A percentile compares a stretch with the other conserved stretches of the same genome.
Conservation (phyloP, 805 yeast species). For the Metschnikowia koreensis region DNA sequence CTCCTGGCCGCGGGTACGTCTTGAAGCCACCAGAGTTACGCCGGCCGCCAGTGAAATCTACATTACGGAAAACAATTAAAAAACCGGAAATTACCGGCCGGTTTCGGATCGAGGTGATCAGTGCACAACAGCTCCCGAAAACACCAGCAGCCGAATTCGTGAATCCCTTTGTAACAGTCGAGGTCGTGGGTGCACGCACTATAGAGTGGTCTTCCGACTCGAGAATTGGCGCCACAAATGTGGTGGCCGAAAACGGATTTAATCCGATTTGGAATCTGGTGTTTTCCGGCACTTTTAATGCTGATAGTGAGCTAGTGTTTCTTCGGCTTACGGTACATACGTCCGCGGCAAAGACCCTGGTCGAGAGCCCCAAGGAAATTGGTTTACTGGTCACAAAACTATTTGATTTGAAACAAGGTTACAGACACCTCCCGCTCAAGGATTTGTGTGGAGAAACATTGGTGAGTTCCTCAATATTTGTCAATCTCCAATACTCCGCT, state of each 20-base stretch:
- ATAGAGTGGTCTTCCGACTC: conserved; percentile 23
- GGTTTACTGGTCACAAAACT: conserved; percentile 66
- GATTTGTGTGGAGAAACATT: conserved; percentile 79
- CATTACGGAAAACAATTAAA: conserved; percentile 11
- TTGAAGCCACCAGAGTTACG: conserved; percentile 62
- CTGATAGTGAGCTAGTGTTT: conserved; percentile 50
- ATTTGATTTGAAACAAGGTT: conserved; percentile 69
- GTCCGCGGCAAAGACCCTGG: conserved; percentile 15
- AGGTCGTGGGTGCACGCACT: conserved; percentile 48
- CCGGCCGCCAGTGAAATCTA: conserved; percentile 28
- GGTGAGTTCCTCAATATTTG: conserved; percentile 50
- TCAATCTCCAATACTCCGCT: conserved; percentile 31
- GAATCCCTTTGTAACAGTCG: conserved; percentile 64
- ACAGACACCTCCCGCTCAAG: conserved; percentile 73
- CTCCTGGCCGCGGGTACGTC: conserved; percentile 67
- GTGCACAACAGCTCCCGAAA: conserved; percentile 84
- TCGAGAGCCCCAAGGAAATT: conserved; percentile 30
- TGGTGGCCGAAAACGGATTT: conserved; percentile 70
- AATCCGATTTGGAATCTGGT: conserved; percentile 78
- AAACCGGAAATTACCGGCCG: conserved; percentile 8
- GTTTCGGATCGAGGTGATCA: conserved; percentile 47
- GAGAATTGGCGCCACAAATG: conserved; percentile 12
- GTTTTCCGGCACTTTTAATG: conserved; percentile 42
- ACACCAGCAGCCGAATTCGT: conserved; percentile 46
- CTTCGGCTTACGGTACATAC: conserved; percentile 52